Evolutionary conservation across 2,329 filamentous ascomycete genomes (phyloP).

Genomic region (Xylaria multiplex): DNA sequence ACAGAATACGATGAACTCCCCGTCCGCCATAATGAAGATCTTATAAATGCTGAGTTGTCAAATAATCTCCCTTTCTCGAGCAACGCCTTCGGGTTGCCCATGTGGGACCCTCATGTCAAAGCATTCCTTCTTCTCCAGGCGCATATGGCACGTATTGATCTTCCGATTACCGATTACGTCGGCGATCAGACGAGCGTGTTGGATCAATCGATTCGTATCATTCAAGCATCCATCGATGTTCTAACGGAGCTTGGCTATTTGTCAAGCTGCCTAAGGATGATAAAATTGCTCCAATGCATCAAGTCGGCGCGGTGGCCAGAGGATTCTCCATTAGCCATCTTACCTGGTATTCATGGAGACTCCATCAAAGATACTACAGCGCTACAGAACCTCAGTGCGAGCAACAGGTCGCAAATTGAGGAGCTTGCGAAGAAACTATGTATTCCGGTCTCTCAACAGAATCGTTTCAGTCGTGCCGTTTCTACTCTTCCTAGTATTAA

Average conservation of each 20-base stretch:
- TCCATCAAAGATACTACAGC: conserved; percentile 51
- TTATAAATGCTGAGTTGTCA: conserved; percentile 92
- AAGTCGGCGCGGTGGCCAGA: conserved; percentile 93
- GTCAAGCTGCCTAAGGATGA: conserved; percentile 81
- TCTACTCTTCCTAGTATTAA: conserved; percentile 75
- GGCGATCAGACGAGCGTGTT: conserved; percentile 91
- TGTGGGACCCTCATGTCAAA: conserved; percentile 99
- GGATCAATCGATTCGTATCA: conserved; percentile 95
- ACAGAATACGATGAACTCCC: conserved; percentile 98
- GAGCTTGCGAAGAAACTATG: conserved; percentile 62
- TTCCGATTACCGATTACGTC: conserved; percentile 97
- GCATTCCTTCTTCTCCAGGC: conserved; percentile 93
- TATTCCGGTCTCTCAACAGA: conserved; percentile 57
- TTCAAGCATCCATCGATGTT: conserved; percentile 94
- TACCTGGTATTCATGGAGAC: conserved; percentile 73
- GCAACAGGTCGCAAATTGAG: conserved; percentile 40
- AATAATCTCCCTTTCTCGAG: conserved; percentile 76
- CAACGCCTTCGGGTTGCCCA: conserved; percentile 75
- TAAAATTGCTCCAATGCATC: conserved; percentile 87
- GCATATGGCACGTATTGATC: conserved; percentile 90
- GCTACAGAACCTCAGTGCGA: conserved; percentile 54
- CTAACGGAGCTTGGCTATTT: conserved; percentile 88
- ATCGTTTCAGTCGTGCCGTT: conserved; percentile 67
- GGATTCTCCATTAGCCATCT: conserved; percentile 80
- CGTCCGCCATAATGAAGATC: conserved; percentile 96